Evolutionary conservation across 352 stramenopile species (phyloP), one percentile per base, ranked within the genome.

Genomic region (Pythium pectinolyticum): DNA sequence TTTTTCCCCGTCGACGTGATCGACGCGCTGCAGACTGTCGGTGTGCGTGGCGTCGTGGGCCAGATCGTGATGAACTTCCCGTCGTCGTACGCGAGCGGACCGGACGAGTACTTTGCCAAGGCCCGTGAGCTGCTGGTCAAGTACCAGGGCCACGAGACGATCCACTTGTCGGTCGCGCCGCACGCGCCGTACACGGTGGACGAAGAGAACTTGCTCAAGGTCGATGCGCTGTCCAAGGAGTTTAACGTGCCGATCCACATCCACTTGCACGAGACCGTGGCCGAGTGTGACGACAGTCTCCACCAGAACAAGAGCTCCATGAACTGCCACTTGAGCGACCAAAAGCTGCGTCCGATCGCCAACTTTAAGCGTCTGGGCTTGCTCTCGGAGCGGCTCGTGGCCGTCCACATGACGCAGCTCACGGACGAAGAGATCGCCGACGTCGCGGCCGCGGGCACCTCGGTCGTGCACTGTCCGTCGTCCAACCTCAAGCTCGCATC

Each of bases 401-500:
- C 79, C 27, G 79, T 79, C 52, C 89, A 94, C 84, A 93, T 93
- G 82, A 90, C 85, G 56, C 80, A 96, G 57, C 77, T 96, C 37
- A 96, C 82, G 27, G 69, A 90, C 57, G 73, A 81, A 2, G 86
- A 97, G 69, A 95, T 96, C 32, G 66, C 82, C 20, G 63, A 84
- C 22, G 57, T 95, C 14, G 82, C 82, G 1, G 63, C 55, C 2
- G 69, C 78, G 9, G 73, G 80, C 9, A 74, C 69, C 0, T 74
- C 88, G 56, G 87, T 97, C 31, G 80, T 93, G 32, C 90, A 97
- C 78, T 97, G 90, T 57, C 90, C 90, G 34, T 90, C 86, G 54
- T 96, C 88, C 40, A 96, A 97, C 69, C 75, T 97, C 40, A 96
- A 96, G 73, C 71, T 97, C 34, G 90, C 86, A 43, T 92, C 81